Evolutionary conservation across 106 monocot species (phyloP), one percentile per base, ranked within the genome.

Genomic region (Dioscorea zingiberensis): DNA sequence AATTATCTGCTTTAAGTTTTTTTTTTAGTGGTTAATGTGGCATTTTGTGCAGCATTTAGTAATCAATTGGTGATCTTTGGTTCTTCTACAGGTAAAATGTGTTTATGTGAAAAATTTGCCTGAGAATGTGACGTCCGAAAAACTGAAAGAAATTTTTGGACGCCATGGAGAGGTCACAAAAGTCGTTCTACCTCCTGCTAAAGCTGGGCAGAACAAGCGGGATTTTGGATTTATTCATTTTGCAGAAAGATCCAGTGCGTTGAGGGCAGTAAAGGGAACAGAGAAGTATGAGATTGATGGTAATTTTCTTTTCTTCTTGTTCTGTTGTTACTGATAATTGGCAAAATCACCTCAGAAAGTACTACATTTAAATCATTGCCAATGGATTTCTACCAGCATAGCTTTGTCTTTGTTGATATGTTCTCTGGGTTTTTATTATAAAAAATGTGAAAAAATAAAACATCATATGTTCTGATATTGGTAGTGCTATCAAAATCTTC

Each of bases 181-280:
- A 80, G 80, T 99, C 59, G 98, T 99, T 65, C 75, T 93, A 23
- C 93, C 98, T 54, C 75, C 86, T 59, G 77, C 84, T 62, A 98
- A 89, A 72, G 57, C 75, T 73, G 92, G 92, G 8, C 85, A 86
- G 64, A 73, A 25, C 59, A 99, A 89, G 78, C 69, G 84, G n/a
- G 97, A 93, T 66, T 99, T 89, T 72, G 98, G 98, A 15, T 98
- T 98, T 61, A 69, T 98, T 69, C 93, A 98, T 87, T 98, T 86
- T 89, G 86, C 88, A 24, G 98, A 99, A 48, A 89, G 93, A 82
- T 93, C 86, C 44, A 93, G 89, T 76, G 98, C 98, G 26, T 69
- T 93, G 47, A 99, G 89, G 77, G 98, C 98, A 65, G 78, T 86
- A 29, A 99, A 93, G 72, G 81, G 67, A 76, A 80, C 81, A 5